Evolutionary conservation across 257 asterid genomes (phyloP), one percentile per base, ranked within the genome.

Genomic region (Solanum arcanum): DNA sequence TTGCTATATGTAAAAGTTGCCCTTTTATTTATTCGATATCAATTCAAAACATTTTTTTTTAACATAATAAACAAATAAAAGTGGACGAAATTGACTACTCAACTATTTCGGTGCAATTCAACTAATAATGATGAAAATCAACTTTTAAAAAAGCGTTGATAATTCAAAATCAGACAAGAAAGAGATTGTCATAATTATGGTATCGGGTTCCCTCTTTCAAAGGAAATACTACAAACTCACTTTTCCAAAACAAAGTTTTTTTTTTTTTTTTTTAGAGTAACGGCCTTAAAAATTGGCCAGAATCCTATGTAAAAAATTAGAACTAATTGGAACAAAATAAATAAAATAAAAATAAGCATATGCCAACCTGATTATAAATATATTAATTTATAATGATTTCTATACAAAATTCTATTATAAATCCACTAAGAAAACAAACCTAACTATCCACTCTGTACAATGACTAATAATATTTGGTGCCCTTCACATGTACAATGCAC

Each of bases 1-100:
- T 31, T 31, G 0, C 0, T 31, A 31, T 31, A 29, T 33, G 0
- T 1, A 0, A 33, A 33, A 33, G 0, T 33, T 33, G 4, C 0
- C 62, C 2, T 13, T 13, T 23, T 23, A 23, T 7, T 23, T 23
- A 62, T 60, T 60, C 3, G 5, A 3, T 60, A 60, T 60, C 12
- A 60, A 60, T 14, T 23, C 7, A 7, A 60, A 3, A 60, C 25
- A 23, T 9, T 60, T 52, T 60, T 44, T 21, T 60, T 46, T 21
- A 21, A 3, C 20, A 7, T 56, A 56, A 5, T 56, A 3, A 18
- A 18, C 0, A 56, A 56, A 7, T 56, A 18, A 18, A 56, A 56
- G 0, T 18, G 8, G 5, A 18, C 11, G n/a, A 56, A 35, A 4
- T 35, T 44, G 56, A 47, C 18, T 47, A 47, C 59, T 14, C 20